Base-by-base conservation (phyloP, 2,329 filamentous ascomycete species). In the Lasiodiplodia sp. region DNA sequence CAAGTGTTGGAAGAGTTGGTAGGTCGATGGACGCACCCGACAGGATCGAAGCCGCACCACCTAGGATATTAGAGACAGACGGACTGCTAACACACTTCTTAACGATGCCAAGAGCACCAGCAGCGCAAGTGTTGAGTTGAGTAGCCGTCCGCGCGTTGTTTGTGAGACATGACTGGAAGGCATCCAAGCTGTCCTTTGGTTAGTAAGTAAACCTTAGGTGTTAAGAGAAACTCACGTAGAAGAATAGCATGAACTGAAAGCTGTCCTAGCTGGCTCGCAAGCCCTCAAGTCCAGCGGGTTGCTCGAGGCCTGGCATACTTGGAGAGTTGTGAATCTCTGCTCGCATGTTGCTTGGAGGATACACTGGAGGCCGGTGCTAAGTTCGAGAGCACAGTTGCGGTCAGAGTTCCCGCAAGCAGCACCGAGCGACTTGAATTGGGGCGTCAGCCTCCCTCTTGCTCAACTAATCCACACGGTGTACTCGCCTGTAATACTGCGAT, bases 301-400 rank as follows among this genome's bases (percentile, higher is more conserved):
- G 60, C 18, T 64, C 7, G 65, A 60, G 2, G 31, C 21, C 21
- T 51, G 34, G 28, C 65, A 67, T 49, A n/a, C 11, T 23, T 67
- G 53, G 11, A 60, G 49, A 8, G 44, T 28, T 7, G 55, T 31
- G n/a, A n/a, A 49, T 47, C 28, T 67, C 40, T 38, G 44, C 4
- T 52, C 14, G 28, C 65, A 67, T 38, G 44, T 34, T 31, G 55
- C 44, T 38, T 55, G 52, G 21, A 58, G 44, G 18, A 67, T 10
- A 21, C 65, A 67, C 6, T 67, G 55, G 21, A 60, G 40, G 10
- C 53, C 44, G 14, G 21, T 28, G 10, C 21, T 31, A 31, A 64
- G 31, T 10, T 52, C 16, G 47, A n/a, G 12, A n/a, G 21, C 47
- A 14, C 60, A 64, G 28, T 18, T 52, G 60, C 28, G 52, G n/a